Conservation (phyloP, 176 grass and related monocot genomes). For the Aegilops umbellulata region DNA sequence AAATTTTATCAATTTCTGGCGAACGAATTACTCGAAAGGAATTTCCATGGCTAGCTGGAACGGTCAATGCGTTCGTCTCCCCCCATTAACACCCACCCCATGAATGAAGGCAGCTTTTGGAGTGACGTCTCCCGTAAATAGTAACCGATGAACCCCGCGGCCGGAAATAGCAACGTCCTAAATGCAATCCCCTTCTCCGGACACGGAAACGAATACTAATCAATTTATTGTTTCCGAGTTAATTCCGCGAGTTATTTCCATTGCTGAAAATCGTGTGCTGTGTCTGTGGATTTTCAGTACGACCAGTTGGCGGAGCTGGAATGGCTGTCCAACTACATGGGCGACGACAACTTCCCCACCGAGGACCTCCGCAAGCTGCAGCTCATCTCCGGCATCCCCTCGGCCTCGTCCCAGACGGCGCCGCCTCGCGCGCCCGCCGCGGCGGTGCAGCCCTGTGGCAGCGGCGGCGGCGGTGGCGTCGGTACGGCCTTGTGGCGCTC, state of each 20-base stretch:
- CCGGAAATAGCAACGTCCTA: constrained; percentile 39
- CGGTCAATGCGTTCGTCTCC: constrained; percentile 9
- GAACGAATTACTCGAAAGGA: background rate
- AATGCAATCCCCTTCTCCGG: constrained; percentile 1
- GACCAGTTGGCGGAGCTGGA: constrained; percentile 92
- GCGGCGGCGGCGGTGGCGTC: background rate
- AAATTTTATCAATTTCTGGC: background rate
- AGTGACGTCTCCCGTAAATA: constrained; percentile 13
- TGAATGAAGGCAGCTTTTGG: background rate
- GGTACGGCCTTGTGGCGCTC: background rate
- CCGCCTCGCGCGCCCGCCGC: background rate
- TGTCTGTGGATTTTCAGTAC: constrained; percentile 53
- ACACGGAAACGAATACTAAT: background rate
- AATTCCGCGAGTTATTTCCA: background rate
- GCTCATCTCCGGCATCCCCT: constrained; percentile 64
- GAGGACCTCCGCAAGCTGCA: constrained; percentile 89
- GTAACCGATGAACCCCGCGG: constrained; percentile 17
- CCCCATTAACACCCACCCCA: background rate
- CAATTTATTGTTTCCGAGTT: background rate
- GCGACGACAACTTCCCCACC: constrained; percentile 77
- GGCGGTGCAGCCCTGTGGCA: background rate
- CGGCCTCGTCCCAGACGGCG: background rate
- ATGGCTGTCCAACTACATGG: constrained; percentile 88
- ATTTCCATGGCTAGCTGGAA: background rate
- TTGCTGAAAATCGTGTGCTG: background rate